Evolutionary conservation across 768 basidiomycete species (phyloP), one percentile per base, ranked within the genome.

Genomic region (Termitomyces heimii): DNA sequence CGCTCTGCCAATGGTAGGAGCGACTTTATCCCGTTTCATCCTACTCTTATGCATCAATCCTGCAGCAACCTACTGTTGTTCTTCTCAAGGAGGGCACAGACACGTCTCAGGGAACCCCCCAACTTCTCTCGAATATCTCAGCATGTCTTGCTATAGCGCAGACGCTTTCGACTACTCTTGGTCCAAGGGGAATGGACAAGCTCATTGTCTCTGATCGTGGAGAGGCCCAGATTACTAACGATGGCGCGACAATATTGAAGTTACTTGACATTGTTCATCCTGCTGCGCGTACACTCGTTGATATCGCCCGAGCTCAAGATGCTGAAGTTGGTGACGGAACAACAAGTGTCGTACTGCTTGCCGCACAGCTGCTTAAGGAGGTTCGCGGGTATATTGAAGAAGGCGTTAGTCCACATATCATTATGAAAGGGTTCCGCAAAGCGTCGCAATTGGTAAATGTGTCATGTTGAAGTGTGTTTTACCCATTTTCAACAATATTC

Each of bases 271-370:
- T 99, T 69, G 88, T 99, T 1, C 97, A 99, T 72, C 97, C 97
- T 47, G 96, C 97, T 55, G 97, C 97, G 22, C 84, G 92, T 67
- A 96, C 94, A n/a, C 78, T 99, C 57, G 97, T 98, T 47, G 97
- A 99, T 67, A 98, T 98, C 68, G 97, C 94, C 43, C 85, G 97
- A 32, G 95, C 97, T 14, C 96, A 98, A 73, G 97, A 98, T 70
- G 95, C 95, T 20, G 95, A 98, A 71, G 93, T 98, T 46, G 97
- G 97, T 54, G 97, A 99, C 73, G 97, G 97, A 37, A 98, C 97
- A 1, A 99, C 97, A 2, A 94, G 86, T 63, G 96, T 98, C 4
- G 94, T 98, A 2, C 80, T 99, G 10, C 77, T 99, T 24, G 96
- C 97, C 5, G 92, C 94, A 0, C 96, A 98, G 68, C 75, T 99